These are phyloP conservation scores for Quercus parvula DNA, from an alignment of 306 rosid genomes.

Conservation along the genomic window DNA sequence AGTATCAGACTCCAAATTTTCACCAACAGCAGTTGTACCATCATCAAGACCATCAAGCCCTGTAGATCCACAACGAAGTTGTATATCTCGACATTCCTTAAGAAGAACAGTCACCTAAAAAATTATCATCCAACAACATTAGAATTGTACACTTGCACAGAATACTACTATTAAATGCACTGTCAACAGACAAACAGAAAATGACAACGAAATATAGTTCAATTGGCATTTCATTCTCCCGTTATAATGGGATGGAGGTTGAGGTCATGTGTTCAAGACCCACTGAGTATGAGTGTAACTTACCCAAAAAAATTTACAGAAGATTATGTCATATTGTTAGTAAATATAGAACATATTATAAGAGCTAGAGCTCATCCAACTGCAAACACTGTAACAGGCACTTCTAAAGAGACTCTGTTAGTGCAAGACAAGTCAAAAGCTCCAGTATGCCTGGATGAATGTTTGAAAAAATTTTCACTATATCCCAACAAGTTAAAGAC, in stretches of 20 bases:
- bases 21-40: conserved; percentile 22
- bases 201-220: too few relatives aligned
- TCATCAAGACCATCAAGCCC: conserved; percentile 39
- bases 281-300: too few relatives aligned
- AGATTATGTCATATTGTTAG: neutral
- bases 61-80: conserved; percentile 74
- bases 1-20: conserved; percentile 46
- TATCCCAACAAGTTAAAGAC: neutral
- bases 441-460: neutral
- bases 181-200: neutral
- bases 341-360: neutral
- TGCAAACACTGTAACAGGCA: neutral
- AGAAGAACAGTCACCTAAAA: conserved; percentile 82
- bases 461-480: neutral
- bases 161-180: neutral
- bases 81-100: conserved; percentile 94
- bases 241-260: too few relatives aligned
- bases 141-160: neutral
- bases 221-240: too few relatives aligned
- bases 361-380: neutral
- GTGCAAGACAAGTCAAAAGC: neutral
- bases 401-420: neutral
- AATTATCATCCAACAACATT: conserved; percentile 1
- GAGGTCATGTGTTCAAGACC: too few relatives aligned
- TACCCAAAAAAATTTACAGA: too few relatives aligned